Conservation (phyloP, 176 grass and related monocot genomes). For the Oryza officinalis region DNA sequence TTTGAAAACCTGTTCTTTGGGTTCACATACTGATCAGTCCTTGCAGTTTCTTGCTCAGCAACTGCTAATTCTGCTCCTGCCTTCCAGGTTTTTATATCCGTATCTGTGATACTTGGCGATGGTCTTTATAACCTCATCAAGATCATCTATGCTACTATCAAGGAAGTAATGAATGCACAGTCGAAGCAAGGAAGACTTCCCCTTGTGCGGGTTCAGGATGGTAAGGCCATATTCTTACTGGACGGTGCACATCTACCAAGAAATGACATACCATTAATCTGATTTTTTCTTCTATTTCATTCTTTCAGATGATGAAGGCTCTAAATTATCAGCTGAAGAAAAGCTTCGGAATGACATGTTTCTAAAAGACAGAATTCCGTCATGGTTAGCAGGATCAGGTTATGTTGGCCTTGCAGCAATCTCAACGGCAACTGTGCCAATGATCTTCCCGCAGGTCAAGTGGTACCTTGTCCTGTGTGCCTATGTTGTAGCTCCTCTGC, state of each 20-base stretch:
- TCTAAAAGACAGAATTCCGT: slow-evolving; percentile 68
- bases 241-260: not conserved
- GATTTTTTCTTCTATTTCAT: slow-evolving; percentile 22
- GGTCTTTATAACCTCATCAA: slow-evolving; percentile 95
- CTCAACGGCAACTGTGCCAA: slow-evolving; percentile 69
- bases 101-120: slow-evolving; percentile 89
- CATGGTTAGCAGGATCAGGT: slow-evolving; percentile 68
- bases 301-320: slow-evolving; percentile 51
- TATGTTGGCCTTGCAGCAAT: slow-evolving; percentile 70
- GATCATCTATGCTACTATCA: slow-evolving; percentile 69
- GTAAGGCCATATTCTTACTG: slow-evolving; percentile 28
- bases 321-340: slow-evolving; percentile 55
- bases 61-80: slow-evolving; percentile 10
- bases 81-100: slow-evolving; percentile 82
- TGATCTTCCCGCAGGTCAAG: slow-evolving; percentile 82
- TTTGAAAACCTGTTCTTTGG: not conserved
- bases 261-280: slow-evolving; percentile 24
- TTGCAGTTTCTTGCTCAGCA: not conserved
- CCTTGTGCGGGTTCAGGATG: slow-evolving; percentile 37
- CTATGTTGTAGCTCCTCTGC: slow-evolving; percentile 68
- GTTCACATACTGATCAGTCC: not conserved
- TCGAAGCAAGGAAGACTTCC: slow-evolving; percentile 58
- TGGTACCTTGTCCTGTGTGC: slow-evolving; percentile 75
- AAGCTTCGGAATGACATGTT: slow-evolving; percentile 58
- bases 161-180: slow-evolving; percentile 66